Evolutionary conservation across 495 filamentous ascomycete genomes (phyloP).

Genomic region (Astrothelium subdiscretum): DNA sequence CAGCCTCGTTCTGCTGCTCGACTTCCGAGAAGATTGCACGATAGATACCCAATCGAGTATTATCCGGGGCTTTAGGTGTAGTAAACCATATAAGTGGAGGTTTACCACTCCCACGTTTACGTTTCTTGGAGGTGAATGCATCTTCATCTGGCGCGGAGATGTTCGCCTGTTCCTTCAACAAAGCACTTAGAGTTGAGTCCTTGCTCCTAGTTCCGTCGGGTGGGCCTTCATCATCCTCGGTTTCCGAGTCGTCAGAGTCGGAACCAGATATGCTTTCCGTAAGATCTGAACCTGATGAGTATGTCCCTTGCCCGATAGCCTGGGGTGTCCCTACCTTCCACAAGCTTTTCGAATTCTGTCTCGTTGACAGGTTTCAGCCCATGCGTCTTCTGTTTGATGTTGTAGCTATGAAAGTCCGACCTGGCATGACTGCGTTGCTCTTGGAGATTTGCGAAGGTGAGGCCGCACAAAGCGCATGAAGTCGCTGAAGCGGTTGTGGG

Average conservation of each 20-base stretch:
- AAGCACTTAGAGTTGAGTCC: conserved; percentile 53
- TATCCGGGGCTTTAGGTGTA: conserved; percentile 58
- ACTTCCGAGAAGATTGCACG: conserved; percentile 62
- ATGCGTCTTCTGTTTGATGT: conserved; percentile 77
- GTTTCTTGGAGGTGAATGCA: conserved; percentile 29
- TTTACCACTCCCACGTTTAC: conserved; percentile 48
- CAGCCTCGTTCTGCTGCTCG: conserved; percentile 54
- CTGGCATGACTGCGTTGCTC: conserved; percentile 79
- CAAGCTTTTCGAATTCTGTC: conserved; percentile 66
- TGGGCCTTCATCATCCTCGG: conserved; percentile 42
- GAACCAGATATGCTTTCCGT: conserved; percentile 89
- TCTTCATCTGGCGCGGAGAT: conserved; percentile 46
- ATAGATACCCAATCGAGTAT: conserved; percentile 76
- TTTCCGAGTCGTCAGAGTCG: conserved; percentile 32
- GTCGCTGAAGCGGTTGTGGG: conserved; percentile 48
- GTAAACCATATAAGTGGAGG: conserved; percentile 78
- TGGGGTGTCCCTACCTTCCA: conserved; percentile 36
- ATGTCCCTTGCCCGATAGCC: neutral
- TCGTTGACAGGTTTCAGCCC: conserved; percentile 60
- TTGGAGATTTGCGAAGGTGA: conserved; percentile 55
- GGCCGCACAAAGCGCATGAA: conserved; percentile 69
- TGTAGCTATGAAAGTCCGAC: conserved; percentile 91
- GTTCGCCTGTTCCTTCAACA: conserved; percentile 75
- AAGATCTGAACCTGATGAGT: conserved; percentile 35
- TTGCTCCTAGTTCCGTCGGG: conserved; percentile 25